These are phyloP conservation scores for Kwoniella dendrophila DNA, from an alignment of 768 basidiomycete species.

Conservation along the genomic window DNA sequence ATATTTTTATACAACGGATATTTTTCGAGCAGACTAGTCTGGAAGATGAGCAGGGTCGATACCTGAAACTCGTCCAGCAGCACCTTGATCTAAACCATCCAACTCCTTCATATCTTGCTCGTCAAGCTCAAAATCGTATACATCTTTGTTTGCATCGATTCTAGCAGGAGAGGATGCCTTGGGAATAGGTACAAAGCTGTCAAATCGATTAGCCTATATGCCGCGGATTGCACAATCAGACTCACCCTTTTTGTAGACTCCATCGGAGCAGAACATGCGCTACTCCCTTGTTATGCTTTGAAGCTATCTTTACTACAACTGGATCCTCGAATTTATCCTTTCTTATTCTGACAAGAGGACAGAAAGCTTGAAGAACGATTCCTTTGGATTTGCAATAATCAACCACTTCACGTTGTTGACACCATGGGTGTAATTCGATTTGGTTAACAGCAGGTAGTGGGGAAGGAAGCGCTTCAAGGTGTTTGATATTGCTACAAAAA, in stretches of 20 bases:
- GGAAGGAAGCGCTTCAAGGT: slow-evolving; percentile 43
- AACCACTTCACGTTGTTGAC: slow-evolving; percentile 76
- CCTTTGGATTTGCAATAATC: slow-evolving; percentile 67
- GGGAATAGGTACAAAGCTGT: slow-evolving; percentile 26
- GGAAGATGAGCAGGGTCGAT: slow-evolving; percentile 23
- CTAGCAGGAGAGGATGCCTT: slow-evolving; percentile 16
- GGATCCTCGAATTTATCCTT: slow-evolving; percentile 40
- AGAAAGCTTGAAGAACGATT: slow-evolving; percentile 60
- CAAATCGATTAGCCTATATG: neutral
- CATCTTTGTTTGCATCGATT: slow-evolving; percentile 18
- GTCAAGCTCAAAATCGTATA: slow-evolving; percentile 28
- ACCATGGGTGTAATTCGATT: slow-evolving; percentile 60
- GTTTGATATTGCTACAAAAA: slow-evolving; percentile 46
- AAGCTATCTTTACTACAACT: slow-evolving; percentile 34
- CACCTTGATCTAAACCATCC: slow-evolving; percentile 22
- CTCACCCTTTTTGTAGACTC: slow-evolving; percentile 60
- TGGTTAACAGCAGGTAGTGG: slow-evolving; percentile 52
- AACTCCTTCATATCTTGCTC: slow-evolving; percentile 26
- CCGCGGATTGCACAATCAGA: neutral
- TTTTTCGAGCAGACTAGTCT: slow-evolving; percentile 7
- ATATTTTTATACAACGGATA: neutral
- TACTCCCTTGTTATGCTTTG: slow-evolving; percentile 50
- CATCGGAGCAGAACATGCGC: slow-evolving; percentile 60
- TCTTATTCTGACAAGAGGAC: slow-evolving; percentile 62
- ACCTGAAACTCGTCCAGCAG: slow-evolving; percentile 20